These are phyloP conservation scores for Aspergillus sojae DNA, from an alignment of 2,329 filamentous ascomycete genomes.

Conservation along the genomic window DNA sequence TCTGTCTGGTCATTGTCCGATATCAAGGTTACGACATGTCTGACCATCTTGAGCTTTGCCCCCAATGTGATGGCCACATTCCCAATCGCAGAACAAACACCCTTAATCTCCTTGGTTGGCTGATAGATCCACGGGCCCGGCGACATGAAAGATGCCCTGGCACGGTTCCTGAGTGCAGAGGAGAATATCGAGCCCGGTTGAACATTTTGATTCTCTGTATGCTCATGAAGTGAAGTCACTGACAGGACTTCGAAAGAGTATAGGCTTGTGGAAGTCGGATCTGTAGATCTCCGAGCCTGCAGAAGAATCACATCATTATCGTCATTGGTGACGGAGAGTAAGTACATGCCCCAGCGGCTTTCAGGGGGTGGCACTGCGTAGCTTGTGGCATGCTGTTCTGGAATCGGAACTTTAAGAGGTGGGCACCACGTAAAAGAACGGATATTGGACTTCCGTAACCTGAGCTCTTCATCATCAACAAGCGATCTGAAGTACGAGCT, in stretches of 20 bases:
- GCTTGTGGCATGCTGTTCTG: background rate
- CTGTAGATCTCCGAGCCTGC: constrained; percentile 22
- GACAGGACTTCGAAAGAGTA: constrained; percentile 33
- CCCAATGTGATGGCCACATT: constrained; percentile 34
- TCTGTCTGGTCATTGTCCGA: background rate
- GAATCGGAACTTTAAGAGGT: constrained; percentile 27
- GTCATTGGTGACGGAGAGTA: constrained; percentile 44
- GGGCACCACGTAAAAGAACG: constrained; percentile 48
- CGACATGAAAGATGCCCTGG: constrained; percentile 30
- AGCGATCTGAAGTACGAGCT: constrained; percentile 39
- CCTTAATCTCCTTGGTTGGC: background rate
- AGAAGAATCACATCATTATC: constrained; percentile 40
- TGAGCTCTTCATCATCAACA: constrained; percentile 23
- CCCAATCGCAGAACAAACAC: constrained; percentile 21
- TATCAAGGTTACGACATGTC: constrained; percentile 21
- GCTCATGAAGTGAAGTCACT: constrained; percentile 21
- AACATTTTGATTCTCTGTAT: constrained; percentile 13
- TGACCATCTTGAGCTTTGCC: constrained; percentile 31
- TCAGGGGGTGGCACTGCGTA: constrained; percentile 16
- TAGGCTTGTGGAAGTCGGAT: background rate
- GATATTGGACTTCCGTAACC: constrained; percentile 36
- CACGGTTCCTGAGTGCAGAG: constrained; percentile 26
- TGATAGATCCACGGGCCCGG: constrained; percentile 38
- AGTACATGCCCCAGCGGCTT: constrained; percentile 39
- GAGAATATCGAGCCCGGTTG: constrained; percentile 35